These are phyloP conservation scores for Ricinus communis DNA, from an alignment of 345 rosid species.

Conservation along the genomic window DNA sequence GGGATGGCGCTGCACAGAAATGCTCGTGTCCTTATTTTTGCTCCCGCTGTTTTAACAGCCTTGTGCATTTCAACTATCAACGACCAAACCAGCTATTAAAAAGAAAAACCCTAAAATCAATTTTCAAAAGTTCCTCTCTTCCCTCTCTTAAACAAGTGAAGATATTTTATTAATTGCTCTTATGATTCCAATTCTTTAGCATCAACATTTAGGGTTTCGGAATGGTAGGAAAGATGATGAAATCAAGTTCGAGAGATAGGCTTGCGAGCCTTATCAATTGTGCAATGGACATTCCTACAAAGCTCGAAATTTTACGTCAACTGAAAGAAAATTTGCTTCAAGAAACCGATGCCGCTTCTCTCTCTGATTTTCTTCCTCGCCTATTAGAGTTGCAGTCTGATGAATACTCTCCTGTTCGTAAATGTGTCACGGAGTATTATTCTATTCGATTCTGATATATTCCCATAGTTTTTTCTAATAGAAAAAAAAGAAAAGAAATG, in stretches of 20 bases:
- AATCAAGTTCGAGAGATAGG: constrained; percentile 50
- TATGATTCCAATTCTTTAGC: not conserved
- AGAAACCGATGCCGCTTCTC: constrained; percentile 36
- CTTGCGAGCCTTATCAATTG: constrained; percentile 53
- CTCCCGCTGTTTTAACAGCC: too few species aligned
- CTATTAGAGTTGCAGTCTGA: constrained; percentile 73
- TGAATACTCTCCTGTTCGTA: constrained; percentile 70
- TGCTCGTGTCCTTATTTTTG: too few species aligned
- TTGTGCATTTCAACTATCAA: not conserved
- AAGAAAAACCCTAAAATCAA: constrained; percentile 11
- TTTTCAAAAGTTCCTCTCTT: not conserved
- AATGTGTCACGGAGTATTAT: constrained; percentile 64
- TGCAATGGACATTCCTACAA: constrained; percentile 57
- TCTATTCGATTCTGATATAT: too few species aligned
- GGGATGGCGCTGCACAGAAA: too few species aligned
- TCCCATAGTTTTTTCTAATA: too few species aligned
- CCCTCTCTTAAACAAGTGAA: too few species aligned
- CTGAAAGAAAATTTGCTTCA: constrained; percentile 49
- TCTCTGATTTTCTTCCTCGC: constrained; percentile 67
- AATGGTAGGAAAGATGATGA: constrained; percentile 58
- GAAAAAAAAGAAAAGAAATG: too few species aligned
- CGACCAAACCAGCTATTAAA: constrained; percentile 1
- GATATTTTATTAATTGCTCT: not conserved
- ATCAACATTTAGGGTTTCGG: constrained; percentile 3
- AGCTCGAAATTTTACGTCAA: constrained; percentile 61